These are phyloP conservation scores for Drechslera avenae DNA, from an alignment of 2,329 filamentous ascomycete species.

Conservation along the genomic window DNA sequence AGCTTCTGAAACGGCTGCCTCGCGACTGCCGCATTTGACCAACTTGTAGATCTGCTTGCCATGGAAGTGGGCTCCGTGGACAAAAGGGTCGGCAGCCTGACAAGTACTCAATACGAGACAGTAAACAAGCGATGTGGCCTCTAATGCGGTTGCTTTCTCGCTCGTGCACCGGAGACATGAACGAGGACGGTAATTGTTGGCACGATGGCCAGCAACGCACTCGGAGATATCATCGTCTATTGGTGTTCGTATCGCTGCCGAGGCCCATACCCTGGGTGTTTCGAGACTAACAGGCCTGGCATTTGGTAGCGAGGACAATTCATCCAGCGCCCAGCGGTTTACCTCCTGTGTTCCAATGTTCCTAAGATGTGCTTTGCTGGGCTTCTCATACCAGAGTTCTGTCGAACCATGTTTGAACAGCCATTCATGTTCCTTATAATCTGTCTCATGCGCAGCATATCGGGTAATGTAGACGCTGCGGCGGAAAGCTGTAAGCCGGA, in stretches of 20 bases:
- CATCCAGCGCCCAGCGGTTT: slow-evolving; percentile 9
- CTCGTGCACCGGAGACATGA: slow-evolving; percentile 36
- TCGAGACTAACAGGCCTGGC: slow-evolving; percentile 28
- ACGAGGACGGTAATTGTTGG: slow-evolving; percentile 16
- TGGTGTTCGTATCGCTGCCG: slow-evolving; percentile 36
- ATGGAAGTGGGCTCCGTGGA: slow-evolving; percentile 13
- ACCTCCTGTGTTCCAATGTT: slow-evolving; percentile 12
- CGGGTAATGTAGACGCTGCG: slow-evolving; percentile 32
- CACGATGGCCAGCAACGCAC: slow-evolving; percentile 25
- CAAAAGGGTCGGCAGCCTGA: slow-evolving; percentile 25
- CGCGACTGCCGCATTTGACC: slow-evolving; percentile 40
- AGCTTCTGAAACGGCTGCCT: slow-evolving; percentile 36
- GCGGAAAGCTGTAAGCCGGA: slow-evolving; percentile 31
- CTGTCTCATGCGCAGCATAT: slow-evolving; percentile 28
- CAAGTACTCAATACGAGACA: slow-evolving; percentile 32
- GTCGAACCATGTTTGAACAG: slow-evolving; percentile 31
- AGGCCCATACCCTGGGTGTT: slow-evolving; percentile 37
- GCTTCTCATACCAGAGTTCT: slow-evolving; percentile 41
- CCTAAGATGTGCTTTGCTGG: slow-evolving; percentile 17
- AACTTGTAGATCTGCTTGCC: slow-evolving; percentile 39
- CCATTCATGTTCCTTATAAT: slow-evolving; percentile 40
- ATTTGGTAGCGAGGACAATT: slow-evolving; percentile 18
- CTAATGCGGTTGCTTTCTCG: slow-evolving; percentile 33
- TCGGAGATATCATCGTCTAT: slow-evolving; percentile 37
- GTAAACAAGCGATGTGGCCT: slow-evolving; percentile 31